Evolutionary conservation across 768 basidiomycete genomes (phyloP).

Genomic region (Cystofilobasidium bisporidii): DNA sequence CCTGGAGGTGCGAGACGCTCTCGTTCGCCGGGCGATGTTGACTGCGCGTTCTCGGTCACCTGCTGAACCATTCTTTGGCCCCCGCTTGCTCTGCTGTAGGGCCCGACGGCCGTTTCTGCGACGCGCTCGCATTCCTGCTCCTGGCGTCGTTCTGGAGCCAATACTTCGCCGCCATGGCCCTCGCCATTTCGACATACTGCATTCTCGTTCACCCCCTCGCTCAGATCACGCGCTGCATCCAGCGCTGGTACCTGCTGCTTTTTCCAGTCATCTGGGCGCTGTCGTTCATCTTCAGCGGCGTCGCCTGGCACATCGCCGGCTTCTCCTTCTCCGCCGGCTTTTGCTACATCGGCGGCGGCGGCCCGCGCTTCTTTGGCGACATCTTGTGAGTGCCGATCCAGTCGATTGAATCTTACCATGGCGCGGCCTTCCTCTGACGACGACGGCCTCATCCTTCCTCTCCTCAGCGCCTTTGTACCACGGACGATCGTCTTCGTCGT

Average conservation of each 20-base stretch:
- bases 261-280: constrained; percentile 13
- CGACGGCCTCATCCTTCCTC: background rate
- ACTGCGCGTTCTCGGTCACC: background rate
- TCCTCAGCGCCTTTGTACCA: constrained; percentile 1
- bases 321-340: constrained; percentile 14
- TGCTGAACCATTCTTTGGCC: background rate
- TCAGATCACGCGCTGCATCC: background rate
- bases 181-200: constrained; percentile 11
- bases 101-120: background rate
- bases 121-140: constrained; percentile 11
- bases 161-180: constrained; percentile 15
- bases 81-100: background rate
- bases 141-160: constrained; percentile 20
- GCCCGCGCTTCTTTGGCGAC: constrained; percentile 14
- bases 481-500: constrained; percentile 18
- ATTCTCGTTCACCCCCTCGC: constrained; percentile 24
- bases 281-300: constrained; percentile 9
- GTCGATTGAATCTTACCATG: too few relatives aligned
- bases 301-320: constrained; percentile 18
- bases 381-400: constrained; percentile 1
- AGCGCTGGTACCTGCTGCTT: background rate
- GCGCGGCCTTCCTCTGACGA: too few relatives aligned
- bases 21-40: too few relatives aligned
- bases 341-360: constrained; percentile 10
- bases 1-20: too few relatives aligned